Evolutionary conservation across 2,329 filamentous ascomycete genomes (phyloP).

Genomic region (Penicillium vulpinum): DNA sequence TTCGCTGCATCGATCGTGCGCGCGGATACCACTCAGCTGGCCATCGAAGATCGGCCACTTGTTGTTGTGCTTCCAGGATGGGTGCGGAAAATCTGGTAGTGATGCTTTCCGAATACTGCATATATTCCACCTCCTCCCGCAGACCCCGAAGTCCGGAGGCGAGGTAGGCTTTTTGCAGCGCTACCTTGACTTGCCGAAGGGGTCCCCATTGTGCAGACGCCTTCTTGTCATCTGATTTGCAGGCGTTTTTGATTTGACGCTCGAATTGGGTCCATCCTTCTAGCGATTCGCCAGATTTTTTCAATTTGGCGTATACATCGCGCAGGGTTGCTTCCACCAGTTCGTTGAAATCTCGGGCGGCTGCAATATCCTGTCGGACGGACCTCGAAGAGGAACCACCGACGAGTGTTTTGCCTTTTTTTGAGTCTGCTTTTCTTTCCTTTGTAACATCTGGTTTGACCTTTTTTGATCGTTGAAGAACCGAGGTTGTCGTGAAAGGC

Average conservation of each 20-base stretch:
- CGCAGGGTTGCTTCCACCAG: conserved; percentile 30
- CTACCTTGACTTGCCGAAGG: conserved; percentile 26
- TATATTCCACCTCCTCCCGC: conserved; percentile 61
- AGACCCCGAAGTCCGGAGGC: conserved; percentile 54
- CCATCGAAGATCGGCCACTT: conserved; percentile 78
- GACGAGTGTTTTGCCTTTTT: conserved; percentile 3
- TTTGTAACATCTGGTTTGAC: neutral
- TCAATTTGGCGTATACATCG: conserved; percentile 25
- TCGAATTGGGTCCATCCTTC: conserved; percentile 34
- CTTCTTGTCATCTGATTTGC: conserved; percentile 26
- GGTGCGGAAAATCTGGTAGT: conserved; percentile 58
- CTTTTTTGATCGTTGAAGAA: conserved; percentile 27
- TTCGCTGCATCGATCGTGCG: conserved; percentile 76
- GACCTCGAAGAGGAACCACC: neutral
- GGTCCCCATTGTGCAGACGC: conserved; percentile 16
- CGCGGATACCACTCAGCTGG: conserved; percentile 91
- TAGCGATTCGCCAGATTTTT: conserved; percentile 15
- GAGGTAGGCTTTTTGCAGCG: conserved; percentile 62
- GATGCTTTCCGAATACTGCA: conserved; percentile 67
- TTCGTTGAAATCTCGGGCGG: conserved; percentile 27
- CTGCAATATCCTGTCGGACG: conserved; percentile 16
- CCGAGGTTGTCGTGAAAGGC: conserved; percentile 34
- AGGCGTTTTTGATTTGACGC: conserved; percentile 34
- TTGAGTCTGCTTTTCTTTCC: conserved; percentile 10
- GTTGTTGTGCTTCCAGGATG: conserved; percentile 60